phyloP scores from a whole-genome alignment of 495 filamentous ascomycete genomes.

The Friedmanniomyces simplex region DNA sequence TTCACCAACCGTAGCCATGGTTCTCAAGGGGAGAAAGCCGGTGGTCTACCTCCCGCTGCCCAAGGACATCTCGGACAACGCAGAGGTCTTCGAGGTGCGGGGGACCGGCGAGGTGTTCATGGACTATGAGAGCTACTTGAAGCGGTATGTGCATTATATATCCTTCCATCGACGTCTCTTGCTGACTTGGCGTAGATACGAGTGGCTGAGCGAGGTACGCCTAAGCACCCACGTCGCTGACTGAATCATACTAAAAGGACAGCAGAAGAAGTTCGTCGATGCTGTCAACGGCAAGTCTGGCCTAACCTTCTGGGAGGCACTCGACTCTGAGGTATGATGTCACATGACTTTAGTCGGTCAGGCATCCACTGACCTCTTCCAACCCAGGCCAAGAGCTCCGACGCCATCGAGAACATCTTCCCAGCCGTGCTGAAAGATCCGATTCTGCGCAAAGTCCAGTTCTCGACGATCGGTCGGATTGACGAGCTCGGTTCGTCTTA shows the following conservation, averaged over 20 bases:
- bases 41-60: constrained; percentile 71
- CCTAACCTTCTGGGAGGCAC: constrained; percentile 86
- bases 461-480: constrained; percentile 79
- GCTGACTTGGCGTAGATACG: constrained; percentile 50
- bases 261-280: constrained; percentile 78
- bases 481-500: constrained; percentile 64
- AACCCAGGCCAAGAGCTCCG: constrained; percentile 64
- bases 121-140: constrained; percentile 79
- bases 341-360: neutral
- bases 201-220: constrained; percentile 85
- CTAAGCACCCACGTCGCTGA: neutral
- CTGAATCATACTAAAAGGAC: constrained; percentile 15
- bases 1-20: constrained; percentile 39
- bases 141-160: constrained; percentile 45
- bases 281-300: constrained; percentile 90
- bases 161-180: neutral
- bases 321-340: constrained; percentile 75
- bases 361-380: neutral
- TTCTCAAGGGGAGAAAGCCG: constrained; percentile 91
- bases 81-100: constrained; percentile 83
- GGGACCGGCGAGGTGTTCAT: constrained; percentile 85
- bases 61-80: constrained; percentile 64
- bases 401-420: constrained; percentile 82
- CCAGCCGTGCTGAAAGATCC: constrained; percentile 87
- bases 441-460: constrained; percentile 80